Base-by-base conservation (phyloP, 2,329 filamentous ascomycete genomes). In the Trichophyton schoenleinii region DNA sequence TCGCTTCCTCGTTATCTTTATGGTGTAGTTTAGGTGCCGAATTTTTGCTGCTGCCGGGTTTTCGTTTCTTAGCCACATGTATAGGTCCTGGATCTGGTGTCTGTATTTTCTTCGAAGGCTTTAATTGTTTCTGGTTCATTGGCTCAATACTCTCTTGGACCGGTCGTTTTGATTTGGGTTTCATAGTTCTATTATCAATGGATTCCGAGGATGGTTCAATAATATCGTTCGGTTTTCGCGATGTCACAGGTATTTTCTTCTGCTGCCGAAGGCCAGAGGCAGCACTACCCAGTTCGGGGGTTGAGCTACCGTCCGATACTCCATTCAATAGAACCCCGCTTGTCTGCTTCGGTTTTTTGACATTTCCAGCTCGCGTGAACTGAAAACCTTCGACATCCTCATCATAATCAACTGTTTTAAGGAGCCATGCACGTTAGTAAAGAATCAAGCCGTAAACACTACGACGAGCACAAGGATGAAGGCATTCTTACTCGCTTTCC, bases 371-470 rank as follows among this genome's bases (percentile, higher is more conserved):
- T 66, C 87, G 83, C 65, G 85, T 84, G 71, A 91, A 91, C 62
- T 84, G 79, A 68, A 91, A 91, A 64, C 88, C 88, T 68, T 87
- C 88, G 76, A 88, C 85, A 68, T 87, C 82, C 72, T 91, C 87
- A 68, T 89, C 86, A 67, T 86, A 87, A 64, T 74, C 79, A 77
- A 63, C 60, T 64, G 42, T n/a, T n/a, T 20, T 34, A 55, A 31
- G 28, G 38, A 36, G 48, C 11, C 22, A 61, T 28, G 18, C 61
- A 48, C 38, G 60, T 64, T 38, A 65, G 62, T 42, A 59, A 20
- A n/a, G 22, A n/a, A 13, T 48, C 57, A 53, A 60, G 18, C 38
- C 34, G 11, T 31, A 62, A 36, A 8, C 20, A 59, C 11, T 9
- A 55, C 6, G 42, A 53, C 18, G 5, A 25, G 44, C 18, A 22